phyloP scores from a whole-genome alignment of 2,329 filamentous ascomycete species.

The Colletotrichum caudatum region DNA sequence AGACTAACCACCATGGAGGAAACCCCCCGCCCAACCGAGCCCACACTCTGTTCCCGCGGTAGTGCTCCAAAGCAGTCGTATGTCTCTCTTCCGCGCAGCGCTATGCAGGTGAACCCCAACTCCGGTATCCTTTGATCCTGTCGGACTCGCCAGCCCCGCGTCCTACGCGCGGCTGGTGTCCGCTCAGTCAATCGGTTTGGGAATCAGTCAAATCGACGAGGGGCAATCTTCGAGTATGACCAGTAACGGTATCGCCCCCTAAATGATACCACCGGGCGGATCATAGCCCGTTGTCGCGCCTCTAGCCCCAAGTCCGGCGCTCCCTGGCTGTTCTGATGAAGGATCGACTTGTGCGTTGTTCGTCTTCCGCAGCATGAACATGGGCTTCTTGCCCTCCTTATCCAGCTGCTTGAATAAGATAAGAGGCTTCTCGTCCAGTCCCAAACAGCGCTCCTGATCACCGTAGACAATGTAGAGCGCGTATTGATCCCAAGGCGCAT shows the following conservation, averaged over 20 bases:
- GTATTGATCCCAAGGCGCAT: conserved; percentile 97
- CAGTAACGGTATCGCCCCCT: conserved; percentile 39
- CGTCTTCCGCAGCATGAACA: conserved; percentile 94
- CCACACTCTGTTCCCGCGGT: conserved; percentile 34
- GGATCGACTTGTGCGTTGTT: conserved; percentile 64
- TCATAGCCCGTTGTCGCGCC: conserved; percentile 64
- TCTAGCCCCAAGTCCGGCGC: conserved; percentile 61
- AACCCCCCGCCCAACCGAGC: conserved; percentile 29
- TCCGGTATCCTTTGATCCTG: conserved; percentile 36
- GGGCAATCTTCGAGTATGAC: conserved; percentile 32
- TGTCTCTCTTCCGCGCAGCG: conserved; percentile 35
- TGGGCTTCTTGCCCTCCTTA: conserved; percentile 96
- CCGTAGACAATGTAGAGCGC: conserved; percentile 98
- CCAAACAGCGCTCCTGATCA: conserved; percentile 95
- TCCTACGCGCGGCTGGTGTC: conserved; percentile 21
- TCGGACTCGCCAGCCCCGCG: conserved; percentile 31
- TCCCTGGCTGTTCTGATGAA: conserved; percentile 61
- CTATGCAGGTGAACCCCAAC: conserved; percentile 42
- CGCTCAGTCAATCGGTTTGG: conserved; percentile 17
- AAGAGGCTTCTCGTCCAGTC: conserved; percentile 90
- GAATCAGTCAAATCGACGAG: conserved; percentile 35
- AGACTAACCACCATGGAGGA: conserved; percentile 39
- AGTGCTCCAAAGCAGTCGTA: conserved; percentile 38
- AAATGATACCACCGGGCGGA: conserved; percentile 72
- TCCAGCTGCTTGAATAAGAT: conserved; percentile 98